Conservation (phyloP, 2,329 filamentous ascomycete genomes). For the Neofusicoccum ribis region DNA sequence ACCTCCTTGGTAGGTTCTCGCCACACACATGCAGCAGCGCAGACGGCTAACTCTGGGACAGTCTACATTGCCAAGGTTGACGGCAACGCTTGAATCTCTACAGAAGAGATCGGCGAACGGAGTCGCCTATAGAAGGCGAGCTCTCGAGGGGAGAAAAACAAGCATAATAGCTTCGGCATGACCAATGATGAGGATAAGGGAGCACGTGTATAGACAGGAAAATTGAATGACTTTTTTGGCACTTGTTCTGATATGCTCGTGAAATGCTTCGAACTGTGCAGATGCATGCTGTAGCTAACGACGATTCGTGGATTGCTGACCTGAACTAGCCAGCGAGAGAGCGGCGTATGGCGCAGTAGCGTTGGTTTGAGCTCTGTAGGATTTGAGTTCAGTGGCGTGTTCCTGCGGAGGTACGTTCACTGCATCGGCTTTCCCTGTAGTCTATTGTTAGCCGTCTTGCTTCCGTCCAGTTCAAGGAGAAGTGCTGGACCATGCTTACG, state of each 20-base stretch:
- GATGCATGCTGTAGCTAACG: no score
- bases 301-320: no score
- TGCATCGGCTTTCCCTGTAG: no score
- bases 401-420: no score
- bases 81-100: conserved; percentile 42
- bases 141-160: background rate
- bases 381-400: no score
- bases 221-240: conserved; percentile 10
- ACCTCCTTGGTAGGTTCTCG: conserved; percentile 41
- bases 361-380: no score
- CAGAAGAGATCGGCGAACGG: background rate
- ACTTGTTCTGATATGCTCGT: background rate
- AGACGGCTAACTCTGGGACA: background rate
- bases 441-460: no score
- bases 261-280: background rate
- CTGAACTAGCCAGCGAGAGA: no score
- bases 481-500: no score
- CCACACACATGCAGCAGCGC: no score
- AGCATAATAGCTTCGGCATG: conserved; percentile 17
- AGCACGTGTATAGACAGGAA: conserved; percentile 14
- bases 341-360: no score
- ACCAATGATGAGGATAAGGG: conserved; percentile 16
- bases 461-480: no score
- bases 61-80: conserved; percentile 46
- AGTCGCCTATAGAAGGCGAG: conserved; percentile 6